Evolutionary conservation across 176 grass and related monocot species (phyloP).

Genomic region (Rhynchospora tenuis): DNA sequence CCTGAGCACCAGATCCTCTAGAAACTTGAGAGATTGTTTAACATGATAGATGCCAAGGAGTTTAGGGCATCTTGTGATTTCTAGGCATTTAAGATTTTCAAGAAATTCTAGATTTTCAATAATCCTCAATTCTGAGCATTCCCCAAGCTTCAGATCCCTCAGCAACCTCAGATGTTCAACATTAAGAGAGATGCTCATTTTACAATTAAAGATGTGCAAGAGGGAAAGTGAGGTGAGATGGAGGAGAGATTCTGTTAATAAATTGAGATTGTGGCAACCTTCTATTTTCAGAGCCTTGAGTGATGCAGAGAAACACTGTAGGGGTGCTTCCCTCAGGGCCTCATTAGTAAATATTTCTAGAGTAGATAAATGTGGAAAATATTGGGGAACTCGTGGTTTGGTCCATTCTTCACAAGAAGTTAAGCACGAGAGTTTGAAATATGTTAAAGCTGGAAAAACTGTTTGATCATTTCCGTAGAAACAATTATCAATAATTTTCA

Average conservation of each 20-base stretch:
- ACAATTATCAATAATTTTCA: constrained; percentile 15
- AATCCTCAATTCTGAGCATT: constrained; percentile 1
- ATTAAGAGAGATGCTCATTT: not conserved
- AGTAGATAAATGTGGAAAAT: not conserved
- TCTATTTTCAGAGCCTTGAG: not conserved
- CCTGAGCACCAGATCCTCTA: too few relatives aligned
- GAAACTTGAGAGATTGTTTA: too few relatives aligned
- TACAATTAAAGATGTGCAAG: too few relatives aligned
- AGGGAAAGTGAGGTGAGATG: not conserved
- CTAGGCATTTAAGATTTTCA: constrained; percentile 9
- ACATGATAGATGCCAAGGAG: not conserved
- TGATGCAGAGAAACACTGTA: not conserved
- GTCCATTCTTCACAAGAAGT: constrained; percentile 23
- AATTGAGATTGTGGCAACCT: not conserved
- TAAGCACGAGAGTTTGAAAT: constrained; percentile 28
- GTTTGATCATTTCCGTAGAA: constrained; percentile 24
- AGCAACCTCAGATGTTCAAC: not conserved
- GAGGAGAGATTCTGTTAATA: too few relatives aligned
- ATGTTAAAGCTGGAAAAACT: constrained; percentile 35
- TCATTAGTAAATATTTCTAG: not conserved
- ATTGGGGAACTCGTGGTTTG: not conserved
- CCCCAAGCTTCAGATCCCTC: not conserved
- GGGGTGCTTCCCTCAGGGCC: not conserved
- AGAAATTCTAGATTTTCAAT: not conserved
- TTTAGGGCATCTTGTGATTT: not conserved